Percentiles rank a stretch among this genome's conserved stretches.
Evolutionary conservation across 257 asterid genomes (phyloP).

Genomic region (Primulina eburnea): DNA sequence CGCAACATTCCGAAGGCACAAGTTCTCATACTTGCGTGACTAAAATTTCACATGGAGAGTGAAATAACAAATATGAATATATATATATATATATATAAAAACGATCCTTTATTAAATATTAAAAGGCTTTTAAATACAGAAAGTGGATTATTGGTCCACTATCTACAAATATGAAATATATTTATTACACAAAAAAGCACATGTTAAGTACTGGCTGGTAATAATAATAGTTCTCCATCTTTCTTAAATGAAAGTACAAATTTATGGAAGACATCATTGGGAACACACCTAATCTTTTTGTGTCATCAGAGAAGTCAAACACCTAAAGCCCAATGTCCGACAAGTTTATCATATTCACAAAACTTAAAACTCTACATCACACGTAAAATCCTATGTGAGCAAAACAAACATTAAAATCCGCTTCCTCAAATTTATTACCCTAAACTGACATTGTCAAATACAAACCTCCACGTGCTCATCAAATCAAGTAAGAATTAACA

Average conservation of each 20-base stretch:
- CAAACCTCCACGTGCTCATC: not conserved
- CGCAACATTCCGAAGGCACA: not conserved
- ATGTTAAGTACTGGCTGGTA: not conserved
- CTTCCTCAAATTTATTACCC: not conserved
- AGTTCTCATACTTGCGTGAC: slow-evolving; percentile 5
- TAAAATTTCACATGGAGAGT: not conserved
- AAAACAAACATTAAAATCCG: not conserved
- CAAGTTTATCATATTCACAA: not conserved
- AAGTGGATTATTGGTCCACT: too few species aligned
- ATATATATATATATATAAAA: too few species aligned
- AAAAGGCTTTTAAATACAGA: too few species aligned
- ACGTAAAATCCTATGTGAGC: not conserved
- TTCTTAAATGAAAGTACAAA: not conserved
- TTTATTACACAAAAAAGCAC: not conserved
- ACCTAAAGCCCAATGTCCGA: not conserved
- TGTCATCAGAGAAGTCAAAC: not conserved
- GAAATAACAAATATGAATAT: not conserved
- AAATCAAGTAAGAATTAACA: not conserved
- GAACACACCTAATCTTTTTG: not conserved
- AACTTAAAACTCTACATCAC: not conserved
- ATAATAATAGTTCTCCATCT: not conserved
- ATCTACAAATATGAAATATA: not conserved
- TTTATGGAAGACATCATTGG: not conserved
- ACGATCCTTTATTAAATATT: too few species aligned
- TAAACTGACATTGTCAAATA: not conserved